These are phyloP conservation scores for Prunus mongolica DNA, from an alignment of 306 rosid species.

Conservation along the genomic window DNA sequence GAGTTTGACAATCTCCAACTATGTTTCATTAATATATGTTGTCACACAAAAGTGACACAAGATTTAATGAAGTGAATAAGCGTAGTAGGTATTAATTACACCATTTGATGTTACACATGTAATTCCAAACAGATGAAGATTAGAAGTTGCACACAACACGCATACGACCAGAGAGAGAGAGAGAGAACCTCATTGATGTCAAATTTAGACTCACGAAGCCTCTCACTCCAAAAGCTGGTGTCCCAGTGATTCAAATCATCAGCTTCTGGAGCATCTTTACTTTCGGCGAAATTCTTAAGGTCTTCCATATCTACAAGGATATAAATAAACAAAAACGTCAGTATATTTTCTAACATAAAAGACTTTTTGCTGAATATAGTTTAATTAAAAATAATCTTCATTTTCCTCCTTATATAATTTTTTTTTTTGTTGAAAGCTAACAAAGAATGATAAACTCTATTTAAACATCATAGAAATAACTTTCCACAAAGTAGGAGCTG, in stretches of 20 bases:
- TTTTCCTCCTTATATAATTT: not conserved
- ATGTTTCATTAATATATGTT: not conserved
- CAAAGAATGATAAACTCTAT: not conserved
- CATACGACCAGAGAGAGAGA: not conserved
- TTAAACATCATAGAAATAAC: not conserved
- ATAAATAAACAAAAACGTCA: not conserved
- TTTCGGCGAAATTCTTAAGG: conserved; percentile 60
- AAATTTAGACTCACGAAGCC: conserved; percentile 92
- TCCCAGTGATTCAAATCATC: conserved; percentile 85
- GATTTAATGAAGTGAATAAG: not conserved
- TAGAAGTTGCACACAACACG: not conserved
- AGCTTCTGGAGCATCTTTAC: conserved; percentile 74
- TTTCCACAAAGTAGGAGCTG: not conserved
- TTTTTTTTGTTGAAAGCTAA: not conserved
- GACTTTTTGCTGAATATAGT: not conserved
- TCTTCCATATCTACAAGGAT: conserved; percentile 68
- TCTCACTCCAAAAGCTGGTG: conserved; percentile 94
- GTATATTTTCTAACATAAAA: not conserved
- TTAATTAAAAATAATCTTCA: not conserved
- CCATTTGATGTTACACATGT: not conserved
- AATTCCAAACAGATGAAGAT: not conserved
- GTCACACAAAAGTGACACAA: not conserved
- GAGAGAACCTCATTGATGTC: conserved; percentile 83
- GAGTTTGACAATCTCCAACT: not conserved
- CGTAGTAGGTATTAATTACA: not conserved